phyloP scores from a whole-genome alignment of 495 filamentous ascomycete species.

The Neurospora sp. region DNA sequence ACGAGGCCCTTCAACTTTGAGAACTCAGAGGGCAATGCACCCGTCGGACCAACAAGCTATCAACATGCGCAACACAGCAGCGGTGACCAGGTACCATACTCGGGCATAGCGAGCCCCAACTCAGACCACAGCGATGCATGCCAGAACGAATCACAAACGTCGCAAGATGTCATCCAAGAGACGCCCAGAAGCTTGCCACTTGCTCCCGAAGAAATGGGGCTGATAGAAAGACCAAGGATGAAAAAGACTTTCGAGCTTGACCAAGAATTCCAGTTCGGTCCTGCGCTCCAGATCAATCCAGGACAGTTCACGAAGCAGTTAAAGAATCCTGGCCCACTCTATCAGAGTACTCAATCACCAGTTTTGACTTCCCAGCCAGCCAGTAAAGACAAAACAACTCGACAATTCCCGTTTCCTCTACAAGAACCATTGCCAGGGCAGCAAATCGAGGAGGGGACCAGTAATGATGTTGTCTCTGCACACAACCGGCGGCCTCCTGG shows the following conservation, averaged over 20 bases:
- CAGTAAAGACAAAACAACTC: background rate
- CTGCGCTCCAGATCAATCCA: constrained; percentile 1
- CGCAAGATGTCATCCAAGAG: background rate
- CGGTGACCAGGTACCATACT: background rate
- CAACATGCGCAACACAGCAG: background rate
- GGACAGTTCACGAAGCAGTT: constrained; percentile 2
- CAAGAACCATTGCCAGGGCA: background rate
- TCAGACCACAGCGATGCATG: background rate
- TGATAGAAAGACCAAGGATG: constrained; percentile 1
- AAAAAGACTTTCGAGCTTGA: background rate
- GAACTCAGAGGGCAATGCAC: background rate
- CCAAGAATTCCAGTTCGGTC: constrained; percentile 2
- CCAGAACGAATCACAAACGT: background rate
- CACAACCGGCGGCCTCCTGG: background rate
- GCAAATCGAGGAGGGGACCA: background rate
- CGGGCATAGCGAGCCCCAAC: background rate
- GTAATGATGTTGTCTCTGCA: background rate
- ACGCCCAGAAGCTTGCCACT: background rate
- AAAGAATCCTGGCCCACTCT: background rate
- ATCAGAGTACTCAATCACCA: background rate
- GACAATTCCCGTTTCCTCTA: background rate
- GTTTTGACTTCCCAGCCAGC: background rate
- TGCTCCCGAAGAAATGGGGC: background rate
- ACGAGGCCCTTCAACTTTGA: background rate
- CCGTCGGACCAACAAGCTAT: background rate